Conservation (phyloP, 2,329 filamentous ascomycete genomes). For the Colletotrichum sp. region DNA sequence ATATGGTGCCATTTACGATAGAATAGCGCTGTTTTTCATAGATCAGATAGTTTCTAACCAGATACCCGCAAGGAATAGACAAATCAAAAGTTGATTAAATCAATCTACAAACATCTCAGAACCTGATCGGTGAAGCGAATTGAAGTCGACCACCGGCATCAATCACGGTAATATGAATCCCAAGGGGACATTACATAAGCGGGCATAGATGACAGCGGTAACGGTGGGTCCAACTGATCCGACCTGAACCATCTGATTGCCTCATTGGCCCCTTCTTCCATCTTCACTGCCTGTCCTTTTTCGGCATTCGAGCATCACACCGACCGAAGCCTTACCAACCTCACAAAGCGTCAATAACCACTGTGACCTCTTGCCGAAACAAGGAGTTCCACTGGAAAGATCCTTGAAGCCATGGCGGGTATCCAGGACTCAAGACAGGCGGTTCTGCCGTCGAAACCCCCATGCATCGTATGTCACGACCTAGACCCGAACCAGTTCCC, state of each 20-base stretch:
- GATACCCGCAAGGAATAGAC: background rate
- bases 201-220: background rate
- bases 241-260: accelerated
- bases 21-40: background rate
- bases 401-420: accelerated
- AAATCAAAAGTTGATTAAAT: background rate
- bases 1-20: background rate
- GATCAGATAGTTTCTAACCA: background rate
- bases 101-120: background rate
- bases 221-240: accelerated
- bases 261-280: background rate
- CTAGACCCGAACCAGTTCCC: background rate
- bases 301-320: background rate
- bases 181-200: background rate
- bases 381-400: background rate
- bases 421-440: background rate
- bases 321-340: background rate
- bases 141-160: background rate
- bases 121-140: background rate
- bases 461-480: background rate
- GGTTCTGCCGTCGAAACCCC: background rate
- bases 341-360: background rate
- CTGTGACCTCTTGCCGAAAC: background rate
- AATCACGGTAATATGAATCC: background rate
- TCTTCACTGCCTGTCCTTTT: background rate